phyloP scores from a whole-genome alignment of 768 basidiomycete genomes.

The Phaeolepiota aurea region DNA sequence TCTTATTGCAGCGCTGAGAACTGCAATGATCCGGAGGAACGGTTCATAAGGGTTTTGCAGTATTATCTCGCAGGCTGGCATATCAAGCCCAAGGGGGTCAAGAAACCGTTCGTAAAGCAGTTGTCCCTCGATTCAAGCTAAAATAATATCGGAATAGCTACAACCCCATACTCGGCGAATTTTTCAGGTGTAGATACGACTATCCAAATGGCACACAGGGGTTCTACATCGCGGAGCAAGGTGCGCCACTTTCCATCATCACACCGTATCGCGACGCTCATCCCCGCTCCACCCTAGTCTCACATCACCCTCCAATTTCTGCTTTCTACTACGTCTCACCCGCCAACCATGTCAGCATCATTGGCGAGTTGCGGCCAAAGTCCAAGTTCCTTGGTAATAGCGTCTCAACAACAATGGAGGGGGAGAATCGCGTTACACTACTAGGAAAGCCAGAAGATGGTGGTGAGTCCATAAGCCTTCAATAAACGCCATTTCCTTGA shows the following conservation, averaged over 20 bases:
- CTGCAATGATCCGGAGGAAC: slow-evolving; percentile 77
- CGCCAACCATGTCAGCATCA: slow-evolving; percentile 75
- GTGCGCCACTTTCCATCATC: slow-evolving; percentile 34
- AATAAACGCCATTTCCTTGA: not conserved
- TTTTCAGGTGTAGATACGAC: slow-evolving; percentile 93
- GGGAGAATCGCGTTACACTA: slow-evolving; percentile 82
- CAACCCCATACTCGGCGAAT: slow-evolving; percentile 95
- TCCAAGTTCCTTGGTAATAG: slow-evolving; percentile 95
- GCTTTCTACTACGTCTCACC: slow-evolving; percentile 97
- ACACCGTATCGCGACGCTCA: not conserved
- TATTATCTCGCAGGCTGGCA: slow-evolving; percentile 99
- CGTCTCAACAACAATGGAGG: slow-evolving; percentile 94
- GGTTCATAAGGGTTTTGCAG: slow-evolving; percentile 84
- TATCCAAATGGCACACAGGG: slow-evolving; percentile 87
- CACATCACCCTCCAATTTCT: slow-evolving; percentile 90
- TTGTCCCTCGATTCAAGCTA: slow-evolving; percentile 1
- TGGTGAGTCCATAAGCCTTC: slow-evolving; percentile 39
- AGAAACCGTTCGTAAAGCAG: slow-evolving; percentile 77
- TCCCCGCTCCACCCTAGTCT: slow-evolving; percentile 51
- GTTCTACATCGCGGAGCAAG: slow-evolving; percentile 96
- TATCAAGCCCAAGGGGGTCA: slow-evolving; percentile 98
- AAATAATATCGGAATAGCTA: slow-evolving; percentile 50
- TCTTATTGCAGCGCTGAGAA: slow-evolving; percentile 56
- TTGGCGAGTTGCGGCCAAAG: slow-evolving; percentile 93
- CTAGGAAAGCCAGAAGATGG: slow-evolving; percentile 83